Conservation (phyloP, 106 monocot species). For the Dactylorhiza incarnata region DNA sequence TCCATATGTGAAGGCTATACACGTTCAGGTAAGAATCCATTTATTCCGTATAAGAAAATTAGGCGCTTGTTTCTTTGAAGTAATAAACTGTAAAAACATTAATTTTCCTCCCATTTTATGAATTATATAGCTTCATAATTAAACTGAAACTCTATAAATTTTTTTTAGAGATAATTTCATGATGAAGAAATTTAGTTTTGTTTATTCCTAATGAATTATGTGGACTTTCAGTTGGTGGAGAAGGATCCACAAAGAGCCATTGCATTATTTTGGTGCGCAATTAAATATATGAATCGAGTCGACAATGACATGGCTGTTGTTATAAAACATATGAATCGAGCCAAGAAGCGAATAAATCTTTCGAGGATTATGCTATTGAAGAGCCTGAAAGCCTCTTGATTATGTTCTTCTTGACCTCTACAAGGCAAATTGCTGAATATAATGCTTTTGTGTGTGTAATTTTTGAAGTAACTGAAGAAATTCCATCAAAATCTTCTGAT, state of each 20-base stretch:
- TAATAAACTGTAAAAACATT: too few species aligned
- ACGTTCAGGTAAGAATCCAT: constrained; percentile 1
- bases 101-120: too few species aligned
- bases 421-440: too few species aligned
- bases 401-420: too few species aligned
- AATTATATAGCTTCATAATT: too few species aligned
- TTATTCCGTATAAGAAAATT: too few species aligned
- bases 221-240: constrained; percentile 59
- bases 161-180: too few species aligned
- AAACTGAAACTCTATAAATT: too few species aligned
- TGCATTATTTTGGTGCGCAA: constrained; percentile 81
- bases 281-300: constrained; percentile 78
- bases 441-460: too few species aligned
- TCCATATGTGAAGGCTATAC: constrained; percentile 5
- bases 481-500: too few species aligned
- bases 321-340: constrained; percentile 94
- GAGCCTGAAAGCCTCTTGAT: constrained; percentile 84
- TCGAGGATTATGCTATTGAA: constrained; percentile 61
- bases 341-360: constrained; percentile 93
- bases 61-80: too few species aligned
- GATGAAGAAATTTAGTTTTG: not conserved
- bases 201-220: not conserved
- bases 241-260: constrained; percentile 88
- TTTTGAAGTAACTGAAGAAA: too few species aligned
- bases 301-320: constrained; percentile 98